phyloP scores from a whole-genome alignment of 352 stramenopile genomes.

The Elongisporangium prolatum region DNA sequence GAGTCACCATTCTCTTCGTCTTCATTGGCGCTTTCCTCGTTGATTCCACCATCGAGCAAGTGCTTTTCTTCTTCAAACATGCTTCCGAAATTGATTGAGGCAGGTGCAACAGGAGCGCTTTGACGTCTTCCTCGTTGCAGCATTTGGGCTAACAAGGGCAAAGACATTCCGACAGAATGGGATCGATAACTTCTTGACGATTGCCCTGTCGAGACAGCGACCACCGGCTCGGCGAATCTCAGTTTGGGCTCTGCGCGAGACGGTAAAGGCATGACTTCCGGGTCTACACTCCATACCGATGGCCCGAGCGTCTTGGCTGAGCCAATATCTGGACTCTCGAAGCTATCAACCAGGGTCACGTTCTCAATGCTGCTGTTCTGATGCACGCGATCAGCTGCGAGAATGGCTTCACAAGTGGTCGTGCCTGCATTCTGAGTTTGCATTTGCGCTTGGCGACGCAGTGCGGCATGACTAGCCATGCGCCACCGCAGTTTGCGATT shows the following conservation, averaged over 20 bases:
- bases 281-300: neutral
- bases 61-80: neutral
- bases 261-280: neutral
- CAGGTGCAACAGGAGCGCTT: neutral
- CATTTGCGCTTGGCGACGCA: neutral
- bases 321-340: neutral
- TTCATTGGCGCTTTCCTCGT: neutral
- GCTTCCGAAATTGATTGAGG: neutral
- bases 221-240: neutral
- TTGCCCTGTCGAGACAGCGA: neutral
- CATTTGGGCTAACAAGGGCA: neutral
- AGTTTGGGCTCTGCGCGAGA: neutral
- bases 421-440: neutral
- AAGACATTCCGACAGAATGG: neutral
- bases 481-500: conserved; percentile 26
- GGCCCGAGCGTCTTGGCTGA: neutral
- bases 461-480: neutral
- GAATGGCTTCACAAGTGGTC: neutral
- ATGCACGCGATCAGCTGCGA: neutral
- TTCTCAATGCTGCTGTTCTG: neutral
- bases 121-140: neutral
- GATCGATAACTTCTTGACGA: neutral
- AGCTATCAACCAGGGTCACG: neutral
- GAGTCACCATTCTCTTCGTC: neutral
- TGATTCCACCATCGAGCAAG: neutral